phyloP scores from a whole-genome alignment of 2,329 filamentous ascomycete genomes.

The Diaporthe humulicola region DNA sequence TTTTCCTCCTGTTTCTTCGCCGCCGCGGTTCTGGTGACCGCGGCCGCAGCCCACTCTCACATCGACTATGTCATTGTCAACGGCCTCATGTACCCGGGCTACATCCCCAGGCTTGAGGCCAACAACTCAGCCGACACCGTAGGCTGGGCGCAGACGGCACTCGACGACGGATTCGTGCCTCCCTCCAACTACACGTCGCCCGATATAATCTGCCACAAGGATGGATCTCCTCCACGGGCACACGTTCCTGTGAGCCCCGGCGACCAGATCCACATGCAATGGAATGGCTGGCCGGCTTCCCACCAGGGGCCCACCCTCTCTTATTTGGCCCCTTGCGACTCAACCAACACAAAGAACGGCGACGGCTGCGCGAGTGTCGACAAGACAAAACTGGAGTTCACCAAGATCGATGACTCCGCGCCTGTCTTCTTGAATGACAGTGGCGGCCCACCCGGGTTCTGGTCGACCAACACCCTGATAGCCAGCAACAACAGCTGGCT shows the following conservation, averaged over 20 bases:
- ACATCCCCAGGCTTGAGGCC: constrained; percentile 46
- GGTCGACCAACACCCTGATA: constrained; percentile 63
- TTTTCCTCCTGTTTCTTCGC: not conserved
- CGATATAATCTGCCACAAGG: constrained; percentile 74
- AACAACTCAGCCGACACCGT: constrained; percentile 50
- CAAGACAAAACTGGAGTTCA: constrained; percentile 56
- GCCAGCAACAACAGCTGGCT: constrained; percentile 66
- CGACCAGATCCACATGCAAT: constrained; percentile 68
- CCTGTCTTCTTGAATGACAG: constrained; percentile 46
- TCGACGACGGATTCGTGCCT: constrained; percentile 66
- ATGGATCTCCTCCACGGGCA: constrained; percentile 62
- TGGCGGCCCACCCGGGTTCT: constrained; percentile 46
- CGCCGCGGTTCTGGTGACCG: not conserved
- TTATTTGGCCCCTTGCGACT: constrained; percentile 54
- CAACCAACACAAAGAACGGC: constrained; percentile 39
- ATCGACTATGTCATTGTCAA: constrained; percentile 55
- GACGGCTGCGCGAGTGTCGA: constrained; percentile 55
- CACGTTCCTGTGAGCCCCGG: constrained; percentile 70
- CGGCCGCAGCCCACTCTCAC: constrained; percentile 46
- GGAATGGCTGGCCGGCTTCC: constrained; percentile 72
- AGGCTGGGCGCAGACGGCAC: constrained; percentile 66
- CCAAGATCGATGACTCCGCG: constrained; percentile 57
- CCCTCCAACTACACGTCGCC: constrained; percentile 58
- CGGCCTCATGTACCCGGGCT: constrained; percentile 60
- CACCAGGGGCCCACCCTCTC: constrained; percentile 58